These are phyloP conservation scores for Rhexocercosporidium sp. DNA, from an alignment of 2,329 filamentous ascomycete genomes.

Conservation along the genomic window DNA sequence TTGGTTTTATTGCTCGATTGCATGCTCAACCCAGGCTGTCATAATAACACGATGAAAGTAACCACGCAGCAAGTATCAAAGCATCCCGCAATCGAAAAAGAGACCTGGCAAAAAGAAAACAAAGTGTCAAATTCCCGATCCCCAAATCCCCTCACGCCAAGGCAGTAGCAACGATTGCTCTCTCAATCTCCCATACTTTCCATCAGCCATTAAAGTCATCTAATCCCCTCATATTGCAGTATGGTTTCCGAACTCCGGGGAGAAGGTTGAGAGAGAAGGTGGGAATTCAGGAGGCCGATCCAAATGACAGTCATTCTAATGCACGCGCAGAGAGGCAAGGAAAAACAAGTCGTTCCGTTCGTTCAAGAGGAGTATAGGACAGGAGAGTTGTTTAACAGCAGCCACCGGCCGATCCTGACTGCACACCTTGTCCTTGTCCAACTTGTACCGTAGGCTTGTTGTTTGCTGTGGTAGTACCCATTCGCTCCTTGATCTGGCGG, in stretches of 20 bases:
- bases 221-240: conserved; percentile 34
- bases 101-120: conserved; percentile 31
- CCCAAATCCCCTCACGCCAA: conserved; percentile 35
- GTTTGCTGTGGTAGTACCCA: conserved; percentile 93
- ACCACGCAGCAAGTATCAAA: conserved; percentile 30
- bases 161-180: conserved; percentile 27
- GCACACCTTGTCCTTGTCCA: conserved; percentile 91
- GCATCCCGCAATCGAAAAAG: conserved; percentile 20
- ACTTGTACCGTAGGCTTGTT: conserved; percentile 99
- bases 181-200: conserved; percentile 29
- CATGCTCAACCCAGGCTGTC: conserved; percentile 28
- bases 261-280: conserved; percentile 28
- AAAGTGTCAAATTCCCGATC: conserved; percentile 31
- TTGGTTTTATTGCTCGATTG: conserved; percentile 66
- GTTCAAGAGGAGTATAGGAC: conserved; percentile 25
- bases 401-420: conserved; percentile 81
- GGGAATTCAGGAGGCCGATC: conserved; percentile 40
- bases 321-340: conserved; percentile 37
- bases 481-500: conserved; percentile 99
- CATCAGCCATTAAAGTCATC: conserved; percentile 41
- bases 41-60: conserved; percentile 32
- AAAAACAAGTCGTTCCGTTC: conserved; percentile 33
- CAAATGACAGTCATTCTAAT: conserved; percentile 42
- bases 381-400: conserved; percentile 75
- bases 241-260: conserved; percentile 29